A percentile compares a stretch with the other conserved stretches of the same genome.
phyloP scores from a whole-genome alignment of 805 yeast species.

The Saccharomyces eubayanus region DNA sequence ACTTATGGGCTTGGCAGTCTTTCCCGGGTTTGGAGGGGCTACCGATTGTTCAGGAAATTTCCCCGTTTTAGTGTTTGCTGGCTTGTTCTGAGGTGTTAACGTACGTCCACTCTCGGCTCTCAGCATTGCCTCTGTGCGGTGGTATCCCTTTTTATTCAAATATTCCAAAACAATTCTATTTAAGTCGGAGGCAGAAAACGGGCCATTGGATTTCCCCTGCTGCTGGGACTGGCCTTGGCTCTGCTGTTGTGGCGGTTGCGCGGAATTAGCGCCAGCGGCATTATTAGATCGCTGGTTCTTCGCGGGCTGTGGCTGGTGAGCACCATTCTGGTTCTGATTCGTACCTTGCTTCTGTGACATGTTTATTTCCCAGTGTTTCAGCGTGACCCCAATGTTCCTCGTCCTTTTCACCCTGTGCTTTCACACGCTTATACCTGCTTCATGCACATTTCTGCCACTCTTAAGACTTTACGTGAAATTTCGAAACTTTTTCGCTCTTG shows the following conservation, averaged over 20 bases:
- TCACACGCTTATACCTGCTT: background rate
- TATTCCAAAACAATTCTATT: conserved; percentile 90
- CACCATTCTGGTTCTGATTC: conserved; percentile 2
- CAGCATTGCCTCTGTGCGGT: conserved; percentile 87
- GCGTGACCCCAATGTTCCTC: background rate
- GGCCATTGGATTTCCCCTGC: conserved; percentile 17
- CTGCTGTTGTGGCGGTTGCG: background rate
- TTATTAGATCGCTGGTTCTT: background rate
- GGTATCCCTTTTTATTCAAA: conserved; percentile 87
- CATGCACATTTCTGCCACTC: background rate
- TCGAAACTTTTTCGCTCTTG: background rate
- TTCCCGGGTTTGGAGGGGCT: conserved; percentile 27
- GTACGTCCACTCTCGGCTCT: conserved; percentile 74
- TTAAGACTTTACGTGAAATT: background rate
- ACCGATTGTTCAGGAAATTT: conserved; percentile 22
- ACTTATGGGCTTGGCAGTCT: conserved; percentile 27
- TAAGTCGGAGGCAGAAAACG: conserved; percentile 72
- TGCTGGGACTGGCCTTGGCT: conserved; percentile 1
- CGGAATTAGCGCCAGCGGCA: background rate
- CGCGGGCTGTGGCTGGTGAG: background rate
- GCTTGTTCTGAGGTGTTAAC: conserved; percentile 41
- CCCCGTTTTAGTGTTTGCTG: conserved; percentile 41
- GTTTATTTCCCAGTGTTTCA: background rate
- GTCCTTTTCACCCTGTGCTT: background rate
- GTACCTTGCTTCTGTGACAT: conserved; percentile 3